phyloP scores from a whole-genome alignment of 1,139 yeast species.

The Taiozyma sp. region DNA sequence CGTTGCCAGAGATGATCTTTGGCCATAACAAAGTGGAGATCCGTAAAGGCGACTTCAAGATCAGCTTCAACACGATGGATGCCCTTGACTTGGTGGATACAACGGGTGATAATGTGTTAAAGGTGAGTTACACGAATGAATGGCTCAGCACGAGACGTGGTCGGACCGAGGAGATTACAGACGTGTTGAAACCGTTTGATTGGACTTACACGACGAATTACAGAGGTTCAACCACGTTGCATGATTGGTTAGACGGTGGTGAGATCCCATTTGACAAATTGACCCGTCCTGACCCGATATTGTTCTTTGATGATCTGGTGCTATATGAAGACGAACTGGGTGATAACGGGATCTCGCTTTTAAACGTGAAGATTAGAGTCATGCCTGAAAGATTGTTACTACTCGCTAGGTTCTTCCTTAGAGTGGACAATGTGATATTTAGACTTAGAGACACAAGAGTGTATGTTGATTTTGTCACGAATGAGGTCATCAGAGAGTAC shows the following conservation, averaged over 20 bases:
- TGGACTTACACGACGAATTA: conserved; percentile 93
- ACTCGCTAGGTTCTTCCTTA: conserved; percentile 70
- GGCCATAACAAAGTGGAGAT: conserved; percentile 77
- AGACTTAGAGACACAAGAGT: conserved; percentile 82
- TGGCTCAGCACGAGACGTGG: conserved; percentile 71
- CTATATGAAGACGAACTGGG: conserved; percentile 94
- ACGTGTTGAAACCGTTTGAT: conserved; percentile 76
- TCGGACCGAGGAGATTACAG: conserved; percentile 24
- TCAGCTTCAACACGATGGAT: conserved; percentile 72
- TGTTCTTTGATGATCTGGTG: conserved; percentile 84
- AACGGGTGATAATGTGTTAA: conserved; percentile 44
- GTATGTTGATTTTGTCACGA: conserved; percentile 70
- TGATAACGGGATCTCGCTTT: conserved; percentile 85
- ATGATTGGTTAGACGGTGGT: conserved; percentile 19
- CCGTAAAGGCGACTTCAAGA: conserved; percentile 34
- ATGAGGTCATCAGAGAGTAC: conserved; percentile 68
- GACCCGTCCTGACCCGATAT: conserved; percentile 74
- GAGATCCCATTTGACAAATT: conserved; percentile 68
- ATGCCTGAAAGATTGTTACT: conserved; percentile 80
- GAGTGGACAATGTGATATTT: conserved; percentile 87
- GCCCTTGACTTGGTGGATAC: conserved; percentile 68
- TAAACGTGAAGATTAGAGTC: conserved; percentile 78
- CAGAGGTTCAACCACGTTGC: conserved; percentile 45
- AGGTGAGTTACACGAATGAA: conserved; percentile 84
- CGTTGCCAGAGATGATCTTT: conserved; percentile 96